Percentiles rank a stretch among this genome's conserved stretches.
phyloP scores from a whole-genome alignment of 2,329 filamentous ascomycete species.

The Didymella pinodella region DNA sequence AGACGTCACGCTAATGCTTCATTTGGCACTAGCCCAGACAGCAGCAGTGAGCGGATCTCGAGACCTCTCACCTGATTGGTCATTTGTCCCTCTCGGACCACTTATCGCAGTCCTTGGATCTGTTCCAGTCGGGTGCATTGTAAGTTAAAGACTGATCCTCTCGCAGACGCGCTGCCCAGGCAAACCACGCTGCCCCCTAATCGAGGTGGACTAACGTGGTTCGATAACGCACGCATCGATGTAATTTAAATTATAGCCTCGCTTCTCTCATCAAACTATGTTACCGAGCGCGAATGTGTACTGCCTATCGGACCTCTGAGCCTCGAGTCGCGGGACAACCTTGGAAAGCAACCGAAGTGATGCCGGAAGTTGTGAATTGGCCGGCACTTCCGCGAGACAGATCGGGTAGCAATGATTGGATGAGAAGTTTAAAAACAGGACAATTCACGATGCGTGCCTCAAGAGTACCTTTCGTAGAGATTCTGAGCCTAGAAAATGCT shows the following conservation, averaged over 20 bases:
- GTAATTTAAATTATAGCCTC: neutral
- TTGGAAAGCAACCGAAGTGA: neutral
- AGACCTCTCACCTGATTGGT: neutral
- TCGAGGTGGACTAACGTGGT: constrained; percentile 11
- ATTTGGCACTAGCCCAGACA: neutral
- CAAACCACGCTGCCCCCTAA: neutral
- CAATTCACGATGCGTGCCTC: no score
- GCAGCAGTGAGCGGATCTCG: neutral
- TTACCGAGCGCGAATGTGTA: neutral
- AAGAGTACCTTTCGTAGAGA: neutral
- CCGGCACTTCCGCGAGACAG: neutral
- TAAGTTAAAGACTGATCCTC: neutral
- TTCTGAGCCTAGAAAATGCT: neutral
- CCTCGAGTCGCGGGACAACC: neutral
- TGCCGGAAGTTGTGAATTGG: neutral
- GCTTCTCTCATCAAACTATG: constrained; percentile 3
- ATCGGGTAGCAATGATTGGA: neutral
- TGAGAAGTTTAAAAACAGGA: neutral
- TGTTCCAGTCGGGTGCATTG: neutral
- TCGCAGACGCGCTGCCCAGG: neutral
- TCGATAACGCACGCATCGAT: constrained; percentile 21
- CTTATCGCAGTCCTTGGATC: neutral
- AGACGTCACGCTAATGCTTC: neutral
- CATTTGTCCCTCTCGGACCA: neutral
- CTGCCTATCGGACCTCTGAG: neutral